Percentiles rank a stretch among this genome's conserved stretches.
These are phyloP conservation scores for Hibiscus syriacus DNA, from an alignment of 345 rosid species.

Conservation along the genomic window DNA sequence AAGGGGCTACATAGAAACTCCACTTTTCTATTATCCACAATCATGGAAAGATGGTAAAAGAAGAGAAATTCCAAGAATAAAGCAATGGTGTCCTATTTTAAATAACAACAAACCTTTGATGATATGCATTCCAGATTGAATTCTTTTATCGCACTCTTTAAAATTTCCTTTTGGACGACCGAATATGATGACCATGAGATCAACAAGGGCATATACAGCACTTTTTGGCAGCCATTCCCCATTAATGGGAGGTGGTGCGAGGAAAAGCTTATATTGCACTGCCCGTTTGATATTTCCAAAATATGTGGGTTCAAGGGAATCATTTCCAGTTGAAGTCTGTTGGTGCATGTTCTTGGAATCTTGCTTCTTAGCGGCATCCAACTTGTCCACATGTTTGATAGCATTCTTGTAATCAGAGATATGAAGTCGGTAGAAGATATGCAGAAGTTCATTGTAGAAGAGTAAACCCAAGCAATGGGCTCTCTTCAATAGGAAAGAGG, in stretches of 20 bases:
- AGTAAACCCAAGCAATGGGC: constrained; percentile 64
- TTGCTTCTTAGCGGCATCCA: constrained; percentile 85
- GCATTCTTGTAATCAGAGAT: constrained; percentile 89
- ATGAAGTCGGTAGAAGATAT: constrained; percentile 74
- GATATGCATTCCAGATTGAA: constrained; percentile 70
- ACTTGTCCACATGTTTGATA: constrained; percentile 68
- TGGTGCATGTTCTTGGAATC: constrained; percentile 28
- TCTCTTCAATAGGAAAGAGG: constrained; percentile 36
- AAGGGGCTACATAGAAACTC: not conserved
- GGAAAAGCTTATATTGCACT: constrained; percentile 62
- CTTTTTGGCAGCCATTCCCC: constrained; percentile 95
- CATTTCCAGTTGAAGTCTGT: constrained; percentile 19
- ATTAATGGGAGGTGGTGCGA: constrained; percentile 81
- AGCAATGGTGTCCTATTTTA: not conserved
- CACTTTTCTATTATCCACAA: not conserved
- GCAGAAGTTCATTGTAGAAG: constrained; percentile 88
- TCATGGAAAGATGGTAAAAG: constrained; percentile 3
- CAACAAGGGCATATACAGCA: constrained; percentile 84
- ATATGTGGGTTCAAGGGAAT: constrained; percentile 52
- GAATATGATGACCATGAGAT: constrained; percentile 79
- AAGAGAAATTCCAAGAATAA: not conserved
- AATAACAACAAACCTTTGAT: constrained; percentile 55
- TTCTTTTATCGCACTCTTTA: constrained; percentile 87
- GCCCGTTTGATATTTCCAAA: constrained; percentile 50
- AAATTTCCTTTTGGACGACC: constrained; percentile 95